A percentile compares a stretch with the other conserved stretches of the same genome.
phyloP scores from a whole-genome alignment of 2,329 filamentous ascomycete genomes.

The Trichoderma atrobrunneum region DNA sequence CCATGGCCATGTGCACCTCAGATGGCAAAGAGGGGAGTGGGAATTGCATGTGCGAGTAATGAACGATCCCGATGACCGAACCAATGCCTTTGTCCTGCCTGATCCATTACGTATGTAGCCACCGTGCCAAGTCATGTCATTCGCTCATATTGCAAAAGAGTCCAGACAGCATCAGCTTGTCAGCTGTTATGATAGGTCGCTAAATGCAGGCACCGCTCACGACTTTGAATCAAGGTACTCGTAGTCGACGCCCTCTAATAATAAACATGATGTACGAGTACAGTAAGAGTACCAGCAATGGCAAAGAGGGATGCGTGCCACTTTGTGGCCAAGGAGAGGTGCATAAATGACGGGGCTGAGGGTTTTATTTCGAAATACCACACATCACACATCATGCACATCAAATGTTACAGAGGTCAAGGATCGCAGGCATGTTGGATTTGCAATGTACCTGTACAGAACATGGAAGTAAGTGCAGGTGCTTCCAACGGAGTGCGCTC shows the following conservation, averaged over 20 bases:
- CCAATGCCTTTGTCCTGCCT: too few relatives aligned
- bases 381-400: background rate
- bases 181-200: slow-evolving; percentile 5
- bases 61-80: background rate
- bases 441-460: background rate
- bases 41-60: slow-evolving; percentile 4
- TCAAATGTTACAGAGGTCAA: background rate
- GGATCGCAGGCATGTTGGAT: background rate
- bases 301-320: background rate
- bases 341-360: background rate
- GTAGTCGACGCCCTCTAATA: background rate
- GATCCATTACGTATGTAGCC: slow-evolving; percentile 12
- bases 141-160: background rate
- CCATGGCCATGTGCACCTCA: background rate
- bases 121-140: background rate
- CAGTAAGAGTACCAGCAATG: too few relatives aligned
- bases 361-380: background rate
- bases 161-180: background rate
- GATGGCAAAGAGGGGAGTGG: slow-evolving; percentile 3
- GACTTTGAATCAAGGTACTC: background rate
- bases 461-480: background rate
- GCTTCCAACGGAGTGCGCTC: background rate
- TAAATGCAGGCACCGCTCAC: slow-evolving; percentile 4
- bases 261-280: background rate
- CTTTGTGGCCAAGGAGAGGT: background rate